phyloP scores from a whole-genome alignment of 2,329 filamentous ascomycete species.

The Lomentospora prolificans region DNA sequence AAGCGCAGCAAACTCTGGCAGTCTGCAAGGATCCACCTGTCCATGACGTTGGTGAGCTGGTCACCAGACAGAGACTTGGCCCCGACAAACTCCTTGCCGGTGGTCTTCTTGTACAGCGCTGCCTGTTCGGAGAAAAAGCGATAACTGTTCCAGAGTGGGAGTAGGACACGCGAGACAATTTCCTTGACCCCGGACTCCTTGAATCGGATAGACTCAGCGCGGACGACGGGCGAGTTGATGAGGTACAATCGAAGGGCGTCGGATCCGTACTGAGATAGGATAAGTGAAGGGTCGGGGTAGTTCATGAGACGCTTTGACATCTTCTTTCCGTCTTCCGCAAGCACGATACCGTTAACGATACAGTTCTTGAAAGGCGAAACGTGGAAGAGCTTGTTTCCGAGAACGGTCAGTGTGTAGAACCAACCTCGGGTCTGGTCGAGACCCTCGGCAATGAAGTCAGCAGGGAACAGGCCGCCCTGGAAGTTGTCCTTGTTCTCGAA shows the following conservation, averaged over 20 bases:
- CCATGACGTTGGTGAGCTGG: conserved; percentile 55
- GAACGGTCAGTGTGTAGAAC: conserved; percentile 19
- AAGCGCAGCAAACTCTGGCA: conserved; percentile 87
- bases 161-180: conserved; percentile 16
- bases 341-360: conserved; percentile 18
- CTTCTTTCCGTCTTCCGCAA: conserved; percentile 20
- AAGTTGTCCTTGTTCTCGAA: conserved; percentile 17
- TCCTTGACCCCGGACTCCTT: conserved; percentile 18
- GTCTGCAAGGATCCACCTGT: conserved; percentile 87
- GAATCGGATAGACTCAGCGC: conserved; percentile 18
- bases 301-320: conserved; percentile 21
- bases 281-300: conserved; percentile 15
- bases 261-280: conserved; percentile 17
- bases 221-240: conserved; percentile 19
- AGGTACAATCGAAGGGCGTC: conserved; percentile 19
- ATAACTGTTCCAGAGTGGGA: conserved; percentile 20
- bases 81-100: conserved; percentile 13
- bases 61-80: conserved; percentile 11
- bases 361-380: conserved; percentile 19
- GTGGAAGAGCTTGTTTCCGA: conserved; percentile 17
- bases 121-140: conserved; percentile 18
- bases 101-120: conserved; percentile 14
- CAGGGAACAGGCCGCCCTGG: conserved; percentile 15
- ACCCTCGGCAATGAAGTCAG: conserved; percentile 19
- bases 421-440: conserved; percentile 20